These are phyloP conservation scores for Jaltomata sinuosa DNA, from an alignment of 257 asterid species.

Conservation along the genomic window DNA sequence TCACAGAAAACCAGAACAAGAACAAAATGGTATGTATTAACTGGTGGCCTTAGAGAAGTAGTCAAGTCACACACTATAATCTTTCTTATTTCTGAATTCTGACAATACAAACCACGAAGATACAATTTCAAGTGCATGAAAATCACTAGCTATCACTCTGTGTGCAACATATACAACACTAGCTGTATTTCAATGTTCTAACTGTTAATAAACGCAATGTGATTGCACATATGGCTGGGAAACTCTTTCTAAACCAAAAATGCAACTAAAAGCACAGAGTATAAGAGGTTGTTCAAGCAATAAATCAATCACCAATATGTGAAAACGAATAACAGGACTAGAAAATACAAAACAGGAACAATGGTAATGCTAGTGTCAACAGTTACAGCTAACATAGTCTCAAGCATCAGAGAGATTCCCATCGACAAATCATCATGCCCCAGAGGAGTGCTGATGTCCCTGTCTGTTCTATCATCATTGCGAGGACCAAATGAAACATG, in stretches of 20 bases:
- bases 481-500: neutral
- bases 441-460: constrained; percentile 61
- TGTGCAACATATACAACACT: neutral
- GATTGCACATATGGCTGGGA: neutral
- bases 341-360: neutral
- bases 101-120: neutral
- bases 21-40: neutral
- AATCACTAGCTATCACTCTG: neutral
- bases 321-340: neutral
- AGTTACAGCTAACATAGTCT: neutral
- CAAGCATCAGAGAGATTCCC: constrained; percentile 81
- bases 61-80: neutral
- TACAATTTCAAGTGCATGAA: neutral
- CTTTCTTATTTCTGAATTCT: neutral
- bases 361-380: neutral
- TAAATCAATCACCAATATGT: neutral
- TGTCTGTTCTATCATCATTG: constrained; percentile 62
- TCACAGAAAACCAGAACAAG: neutral
- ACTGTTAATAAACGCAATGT: neutral
- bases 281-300: neutral
- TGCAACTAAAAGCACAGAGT: neutral
- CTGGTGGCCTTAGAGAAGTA: neutral
- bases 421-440: constrained; percentile 43
- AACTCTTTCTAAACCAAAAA: neutral
- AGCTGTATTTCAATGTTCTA: neutral